Base-by-base conservation (phyloP, 1,139 yeast genomes). In the Lodderomyces beijingensis region DNA sequence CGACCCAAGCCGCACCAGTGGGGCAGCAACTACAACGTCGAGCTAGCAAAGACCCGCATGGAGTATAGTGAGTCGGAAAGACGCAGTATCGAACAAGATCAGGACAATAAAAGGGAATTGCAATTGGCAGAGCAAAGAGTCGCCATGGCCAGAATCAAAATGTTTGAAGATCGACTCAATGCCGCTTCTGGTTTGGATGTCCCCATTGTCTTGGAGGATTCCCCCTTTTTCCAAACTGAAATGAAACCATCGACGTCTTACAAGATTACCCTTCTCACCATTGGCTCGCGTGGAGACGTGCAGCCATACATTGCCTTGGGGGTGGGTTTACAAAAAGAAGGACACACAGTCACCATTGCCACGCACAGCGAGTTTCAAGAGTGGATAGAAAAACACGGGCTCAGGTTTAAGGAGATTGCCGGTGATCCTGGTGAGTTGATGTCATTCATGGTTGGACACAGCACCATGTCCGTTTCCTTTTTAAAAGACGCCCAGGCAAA, bases 221-320 rank as follows among this genome's bases (percentile, higher is more conserved):
- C 78, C 25, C 84, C 86, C 0, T 63, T 68, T 36, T 55, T 66
- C 40, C 70, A 70, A 39, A 72, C 79, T 0, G 72, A 64, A 34
- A 59, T 79, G 17, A 66, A 62, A 32, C 80, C 87, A 0, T 51
- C 65, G 0, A 70, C 73, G 16, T 61, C 77, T 1, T 71, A 71
- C 43, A 74, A 70, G 27, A 74, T 89, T 47, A 81, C 87, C 0
- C 61, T 88, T 35, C 59, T 89, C 37, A 89, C 97, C 0, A 89
- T 89, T 50, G 97, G 97, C 0, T 86, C 96, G 0, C 66, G 97
- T 37, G 97, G 97, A 27, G 97, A 89, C 57, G 97, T 89, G 5
- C 97, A 89, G 53, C 97, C 97, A 0, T 91, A 88, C 51, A 82
- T 89, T 43, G 91, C 97, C 0, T 59, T 89, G n/a, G 93, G 86